Base-by-base conservation (phyloP, 1,284 basidiomycete species). In the Kwoniella shivajii region DNA sequence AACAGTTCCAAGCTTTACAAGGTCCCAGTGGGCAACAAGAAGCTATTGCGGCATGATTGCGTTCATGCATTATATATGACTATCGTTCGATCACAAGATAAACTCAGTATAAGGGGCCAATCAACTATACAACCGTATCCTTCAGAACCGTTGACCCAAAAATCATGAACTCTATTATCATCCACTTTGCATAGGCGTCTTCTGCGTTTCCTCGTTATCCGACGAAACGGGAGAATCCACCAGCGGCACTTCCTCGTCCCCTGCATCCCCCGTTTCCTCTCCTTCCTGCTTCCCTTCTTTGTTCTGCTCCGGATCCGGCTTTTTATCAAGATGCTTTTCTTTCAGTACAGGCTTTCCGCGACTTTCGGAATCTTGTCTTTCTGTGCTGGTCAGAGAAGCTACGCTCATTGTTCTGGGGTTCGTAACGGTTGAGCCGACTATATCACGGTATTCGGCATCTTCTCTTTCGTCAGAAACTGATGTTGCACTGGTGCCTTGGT, bases 1-100 rank as follows among this genome's bases (percentile, higher is more conserved):
- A 74, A 56, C 71, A 76, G 60, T 74, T 76, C 56, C 68, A 74
- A 54, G 53, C 63, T 41, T 57, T 76, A 49, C 71, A 74, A 60
- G 62, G 54, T 6, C 67, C 68, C 26, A 54, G 33, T 37, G 56
- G 55, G 3, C 42, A n/a, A 13, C 57, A 48, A 36, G 55, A 56
- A 43, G 43, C 54, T 16, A 44, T 59, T 36, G n/a, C 3, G 7
- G 33, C 1, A 29, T 22, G 31, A 31, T 14, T 16, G n/a, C 24
- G 14, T 27, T 14, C 26, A 41, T 52, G 29, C 14, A 27, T 18
- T 31, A 11, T 30, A 44, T 13, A 45, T 44, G 16, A 2, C 27
- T 27, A 27, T 42, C 20, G 24, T 39, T 27, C 18, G 22, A 42
- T 37, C 37, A 5, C 27, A 42, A 20, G 14, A 29, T 30, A 9